Evolutionary conservation across 768 basidiomycete species (phyloP), one percentile per base, ranked within the genome.

Genomic region (Kwoniella bestiolae): DNA sequence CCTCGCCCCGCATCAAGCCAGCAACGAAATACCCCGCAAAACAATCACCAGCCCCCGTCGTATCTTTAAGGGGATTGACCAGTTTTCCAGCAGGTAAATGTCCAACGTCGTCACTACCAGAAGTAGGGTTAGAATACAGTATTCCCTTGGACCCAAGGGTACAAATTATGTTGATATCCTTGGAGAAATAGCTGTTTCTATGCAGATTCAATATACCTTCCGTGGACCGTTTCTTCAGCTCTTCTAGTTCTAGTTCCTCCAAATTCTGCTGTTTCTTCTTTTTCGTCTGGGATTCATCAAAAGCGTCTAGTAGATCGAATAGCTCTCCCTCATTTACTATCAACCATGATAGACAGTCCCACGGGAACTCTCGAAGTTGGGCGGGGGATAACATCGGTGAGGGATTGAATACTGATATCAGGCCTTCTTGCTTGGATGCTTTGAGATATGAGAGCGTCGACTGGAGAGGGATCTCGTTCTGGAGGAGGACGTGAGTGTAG

Each of bases 251-350:
- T 16, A 46, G n/a, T 2, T 53, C 53, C 3, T 46, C 53, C 3
- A 28, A 8, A 47, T 16, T 25, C 9, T 57, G 28, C 9, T 1
- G 14, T 28, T 52, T 52, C 16, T 28, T 18, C 18, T 32, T 64
- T 9, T 26, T 38, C 14, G 5, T 55, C 1, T 21, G 31, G 11
- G 50, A 28, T 25, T 57, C 45, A 52, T 38, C 29, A 23, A 72
- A 65, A 23, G 73, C 70, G 4, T 46, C 18, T 5, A 74, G 51
- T 7, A 77, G 59, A 46, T 69, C 76, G 21, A 59, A 64, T 12
- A 79, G 65, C 55, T 84, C 83, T 0, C 81, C 82, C 51, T 83
- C 79, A 56, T 84, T 84, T 16, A 84, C 78, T 14, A 83, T 68
- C 14, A 84, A 60, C 83, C 82, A 83, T 2, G 75, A 69, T 0